Conservation (phyloP, 306 rosid species). For the Hippophae tibetana region DNA sequence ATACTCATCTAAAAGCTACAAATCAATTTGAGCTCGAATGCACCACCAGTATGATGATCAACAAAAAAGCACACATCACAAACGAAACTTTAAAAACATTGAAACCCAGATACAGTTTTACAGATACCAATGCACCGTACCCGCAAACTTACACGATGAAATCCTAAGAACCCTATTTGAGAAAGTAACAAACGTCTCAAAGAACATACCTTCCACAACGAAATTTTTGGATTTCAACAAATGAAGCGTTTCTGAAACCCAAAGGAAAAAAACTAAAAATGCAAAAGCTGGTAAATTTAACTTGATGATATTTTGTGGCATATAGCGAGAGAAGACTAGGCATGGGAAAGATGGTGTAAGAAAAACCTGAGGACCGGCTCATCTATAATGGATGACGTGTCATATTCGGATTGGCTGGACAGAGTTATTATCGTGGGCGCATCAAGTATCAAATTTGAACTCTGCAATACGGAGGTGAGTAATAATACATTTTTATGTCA, state of each 20-base stretch:
- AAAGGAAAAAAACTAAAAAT: neutral
- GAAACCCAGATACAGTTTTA: too few species aligned
- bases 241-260: neutral
- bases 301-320: conserved; percentile 12
- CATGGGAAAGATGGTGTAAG: conserved; percentile 22
- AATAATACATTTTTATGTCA: too few species aligned
- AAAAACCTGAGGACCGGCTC: conserved; percentile 16
- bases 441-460: too few species aligned
- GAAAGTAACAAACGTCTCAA: conserved; percentile 4
- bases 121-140: conserved; percentile 13
- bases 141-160: neutral
- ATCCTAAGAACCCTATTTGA: neutral
- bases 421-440: neutral
- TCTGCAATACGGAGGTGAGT: too few species aligned
- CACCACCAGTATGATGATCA: conserved; percentile 10
- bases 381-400: conserved; percentile 12
- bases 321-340: conserved; percentile 6
- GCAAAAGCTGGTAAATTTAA: conserved; percentile 4
- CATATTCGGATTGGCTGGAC: neutral
- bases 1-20: neutral
- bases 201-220: conserved; percentile 11
- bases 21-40: conserved; percentile 13
- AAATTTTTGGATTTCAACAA: conserved; percentile 1
- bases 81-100: too few species aligned
- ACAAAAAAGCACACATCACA: conserved; percentile 6